Percentiles rank a stretch among this genome's conserved stretches.
These are phyloP conservation scores for Talaromyces piceae DNA, from an alignment of 2,329 filamentous ascomycete genomes.

Conservation along the genomic window DNA sequence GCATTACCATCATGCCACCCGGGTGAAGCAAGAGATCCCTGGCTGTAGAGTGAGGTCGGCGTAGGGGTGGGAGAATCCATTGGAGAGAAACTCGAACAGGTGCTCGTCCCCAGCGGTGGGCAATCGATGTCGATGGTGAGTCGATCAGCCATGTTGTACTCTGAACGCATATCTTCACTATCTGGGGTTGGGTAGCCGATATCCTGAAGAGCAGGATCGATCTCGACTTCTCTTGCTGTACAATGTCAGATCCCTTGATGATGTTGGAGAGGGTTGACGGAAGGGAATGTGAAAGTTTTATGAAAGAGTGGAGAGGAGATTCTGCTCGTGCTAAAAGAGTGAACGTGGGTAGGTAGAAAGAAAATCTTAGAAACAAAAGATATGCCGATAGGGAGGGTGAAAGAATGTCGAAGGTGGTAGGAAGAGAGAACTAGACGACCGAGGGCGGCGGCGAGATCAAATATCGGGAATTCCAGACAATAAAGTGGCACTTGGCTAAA, in stretches of 20 bases:
- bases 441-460: slow-evolving; percentile 31
- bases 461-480: slow-evolving; percentile 31
- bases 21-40: slow-evolving; percentile 30
- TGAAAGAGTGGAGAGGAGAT: slow-evolving; percentile 7
- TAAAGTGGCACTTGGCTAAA: slow-evolving; percentile 20
- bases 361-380: not conserved
- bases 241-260: slow-evolving; percentile 12
- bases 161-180: slow-evolving; percentile 31
- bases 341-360: slow-evolving; percentile 12
- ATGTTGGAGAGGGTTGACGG: slow-evolving; percentile 13
- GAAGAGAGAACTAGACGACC: slow-evolving; percentile 13
- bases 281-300: slow-evolving; percentile 13
- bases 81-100: slow-evolving; percentile 34
- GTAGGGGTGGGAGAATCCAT: slow-evolving; percentile 34
- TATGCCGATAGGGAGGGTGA: slow-evolving; percentile 15
- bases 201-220: slow-evolving; percentile 19
- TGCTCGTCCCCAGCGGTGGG: slow-evolving; percentile 31
- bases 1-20: slow-evolving; percentile 27
- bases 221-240: slow-evolving; percentile 22
- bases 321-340: slow-evolving; percentile 11
- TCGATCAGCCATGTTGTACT: slow-evolving; percentile 30
- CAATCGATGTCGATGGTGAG: slow-evolving; percentile 34
- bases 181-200: slow-evolving; percentile 23
- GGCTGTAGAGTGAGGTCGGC: slow-evolving; percentile 33
- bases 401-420: slow-evolving; percentile 20